A percentile compares a stretch with the other conserved stretches of the same genome.
phyloP scores from a whole-genome alignment of 371 early-diverging fungal genomes.

The Apophysomyces elegans region DNA sequence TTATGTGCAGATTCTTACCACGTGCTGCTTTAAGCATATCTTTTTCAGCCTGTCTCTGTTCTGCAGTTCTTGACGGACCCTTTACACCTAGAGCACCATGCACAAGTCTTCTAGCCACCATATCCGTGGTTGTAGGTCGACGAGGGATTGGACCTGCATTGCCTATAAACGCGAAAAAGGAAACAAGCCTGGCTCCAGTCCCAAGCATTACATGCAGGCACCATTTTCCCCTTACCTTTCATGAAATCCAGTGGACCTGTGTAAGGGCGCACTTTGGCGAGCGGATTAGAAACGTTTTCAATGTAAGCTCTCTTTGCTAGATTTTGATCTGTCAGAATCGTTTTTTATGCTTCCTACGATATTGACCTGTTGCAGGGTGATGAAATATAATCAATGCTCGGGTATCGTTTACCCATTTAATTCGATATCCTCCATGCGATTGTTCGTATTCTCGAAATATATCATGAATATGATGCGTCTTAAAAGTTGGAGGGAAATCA shows the following conservation, averaged over 20 bases:
- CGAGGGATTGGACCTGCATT: slow-evolving; percentile 21
- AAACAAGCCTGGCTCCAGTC: neutral
- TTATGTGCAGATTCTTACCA: slow-evolving; percentile 21
- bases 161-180: neutral
- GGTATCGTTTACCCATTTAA: slow-evolving; percentile 77
- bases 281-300: slow-evolving; percentile 33
- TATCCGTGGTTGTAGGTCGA: slow-evolving; percentile 55
- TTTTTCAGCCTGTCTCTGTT: slow-evolving; percentile 41
- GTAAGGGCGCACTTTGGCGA: slow-evolving; percentile 35
- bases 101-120: slow-evolving; percentile 54
- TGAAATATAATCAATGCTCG: slow-evolving; percentile 74
- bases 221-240: slow-evolving; percentile 18
- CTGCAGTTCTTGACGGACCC: slow-evolving; percentile 40
- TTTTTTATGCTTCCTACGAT: slow-evolving; percentile 5
- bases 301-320: slow-evolving; percentile 35
- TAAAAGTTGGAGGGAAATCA: slow-evolving; percentile 54
- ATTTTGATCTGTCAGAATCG: neutral
- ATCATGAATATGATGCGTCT: slow-evolving; percentile 57
- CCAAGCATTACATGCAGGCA: neutral
- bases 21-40: slow-evolving; percentile 29
- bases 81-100: slow-evolving; percentile 59
- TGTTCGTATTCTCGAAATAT: slow-evolving; percentile 58
- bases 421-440: slow-evolving; percentile 69
- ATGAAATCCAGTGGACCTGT: slow-evolving; percentile 26
- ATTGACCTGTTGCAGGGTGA: slow-evolving; percentile 67